Conservation (phyloP, 345 rosid species). For the Excoecaria agallocha region DNA sequence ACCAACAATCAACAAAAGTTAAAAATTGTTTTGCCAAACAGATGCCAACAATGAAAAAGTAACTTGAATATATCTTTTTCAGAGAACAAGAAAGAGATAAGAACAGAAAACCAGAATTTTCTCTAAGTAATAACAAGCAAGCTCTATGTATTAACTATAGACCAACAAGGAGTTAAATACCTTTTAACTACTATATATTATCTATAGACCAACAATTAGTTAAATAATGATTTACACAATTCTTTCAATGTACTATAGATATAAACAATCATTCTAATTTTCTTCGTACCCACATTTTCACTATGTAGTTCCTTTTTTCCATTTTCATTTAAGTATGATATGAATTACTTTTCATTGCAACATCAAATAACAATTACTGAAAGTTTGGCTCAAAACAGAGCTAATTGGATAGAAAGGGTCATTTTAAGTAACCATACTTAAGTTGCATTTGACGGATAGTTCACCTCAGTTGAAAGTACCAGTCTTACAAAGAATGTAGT, state of each 20-base stretch:
- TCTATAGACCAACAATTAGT: too few relatives aligned
- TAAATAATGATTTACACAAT: neutral
- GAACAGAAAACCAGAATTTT: neutral
- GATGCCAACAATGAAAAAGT: neutral
- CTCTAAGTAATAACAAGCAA: neutral
- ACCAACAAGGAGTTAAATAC: neutral
- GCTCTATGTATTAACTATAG: neutral
- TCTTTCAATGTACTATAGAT: neutral
- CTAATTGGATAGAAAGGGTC: neutral
- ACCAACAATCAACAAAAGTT: neutral
- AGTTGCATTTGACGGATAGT: neutral
- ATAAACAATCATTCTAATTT: neutral
- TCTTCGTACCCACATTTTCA: neutral
- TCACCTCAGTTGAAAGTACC: neutral
- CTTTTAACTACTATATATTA: too few relatives aligned
- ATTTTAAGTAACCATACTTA: too few relatives aligned
- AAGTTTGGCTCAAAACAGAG: neutral
- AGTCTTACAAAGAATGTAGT: neutral
- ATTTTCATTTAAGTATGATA: neutral
- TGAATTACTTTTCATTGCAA: neutral
- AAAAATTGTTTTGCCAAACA: neutral
- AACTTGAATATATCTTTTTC: neutral
- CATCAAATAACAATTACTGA: neutral
- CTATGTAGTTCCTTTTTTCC: neutral
- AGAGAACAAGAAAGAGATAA: neutral